Percentiles rank a stretch among this genome's conserved stretches.
These are phyloP conservation scores for Neurospora cerealis DNA, from an alignment of 495 filamentous ascomycete species.

Conservation along the genomic window DNA sequence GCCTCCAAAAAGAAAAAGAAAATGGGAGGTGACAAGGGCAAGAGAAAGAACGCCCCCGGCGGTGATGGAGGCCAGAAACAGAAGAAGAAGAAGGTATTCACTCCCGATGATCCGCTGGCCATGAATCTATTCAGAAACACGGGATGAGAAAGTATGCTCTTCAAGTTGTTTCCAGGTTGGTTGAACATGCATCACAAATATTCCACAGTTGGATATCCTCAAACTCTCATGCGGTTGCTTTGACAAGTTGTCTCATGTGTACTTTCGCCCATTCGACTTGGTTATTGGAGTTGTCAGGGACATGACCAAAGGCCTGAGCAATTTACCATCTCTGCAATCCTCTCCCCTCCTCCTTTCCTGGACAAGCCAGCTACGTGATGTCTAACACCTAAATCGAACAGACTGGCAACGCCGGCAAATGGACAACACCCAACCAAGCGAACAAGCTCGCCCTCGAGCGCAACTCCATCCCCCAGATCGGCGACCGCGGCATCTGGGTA, in stretches of 20 bases:
- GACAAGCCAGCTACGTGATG: background rate
- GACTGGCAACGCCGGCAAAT: constrained; percentile 43
- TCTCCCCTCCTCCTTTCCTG: background rate
- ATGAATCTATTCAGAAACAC: background rate
- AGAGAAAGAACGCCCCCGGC: constrained; percentile 19
- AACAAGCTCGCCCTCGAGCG: constrained; percentile 26
- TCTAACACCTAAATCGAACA: constrained; percentile 10
- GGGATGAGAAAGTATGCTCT: background rate
- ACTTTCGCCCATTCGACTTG: background rate
- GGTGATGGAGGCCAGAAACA: constrained; percentile 4
- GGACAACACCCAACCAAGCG: constrained; percentile 45
- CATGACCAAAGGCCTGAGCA: background rate
- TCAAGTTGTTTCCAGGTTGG: background rate
- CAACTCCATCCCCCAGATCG: constrained; percentile 48
- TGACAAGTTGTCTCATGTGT: background rate
- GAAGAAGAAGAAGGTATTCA: constrained; percentile 27
- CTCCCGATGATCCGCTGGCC: background rate
- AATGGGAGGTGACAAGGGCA: constrained; percentile 13
- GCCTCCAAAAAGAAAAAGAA: background rate
- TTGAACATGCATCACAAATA: background rate
- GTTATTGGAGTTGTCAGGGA: background rate
- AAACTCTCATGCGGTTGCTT: background rate
- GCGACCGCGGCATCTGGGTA: constrained; percentile 79
- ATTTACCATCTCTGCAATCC: background rate
- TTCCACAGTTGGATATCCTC: background rate